A percentile compares a stretch with the other conserved stretches of the same genome.
These are phyloP conservation scores for Leccinellum albellum DNA, from an alignment of 768 basidiomycete genomes.

Conservation along the genomic window DNA sequence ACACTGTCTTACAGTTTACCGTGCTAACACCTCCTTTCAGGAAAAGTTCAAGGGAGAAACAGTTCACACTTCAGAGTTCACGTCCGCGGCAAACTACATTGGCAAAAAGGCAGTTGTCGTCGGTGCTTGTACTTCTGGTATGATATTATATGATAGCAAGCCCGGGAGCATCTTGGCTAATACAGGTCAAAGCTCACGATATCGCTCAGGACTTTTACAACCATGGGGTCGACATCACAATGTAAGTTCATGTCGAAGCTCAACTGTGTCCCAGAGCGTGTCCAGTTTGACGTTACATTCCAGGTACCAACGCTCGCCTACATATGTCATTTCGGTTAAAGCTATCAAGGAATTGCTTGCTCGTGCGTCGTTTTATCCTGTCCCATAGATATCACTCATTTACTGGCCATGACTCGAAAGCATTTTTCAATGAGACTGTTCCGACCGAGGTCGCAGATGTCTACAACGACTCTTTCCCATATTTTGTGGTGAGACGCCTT, in stretches of 20 bases:
- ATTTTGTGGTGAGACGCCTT: conserved; percentile 11
- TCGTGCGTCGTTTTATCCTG: conserved; percentile 4
- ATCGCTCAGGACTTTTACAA: conserved; percentile 35
- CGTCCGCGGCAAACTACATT: conserved; percentile 42
- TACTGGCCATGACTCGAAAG: neutral
- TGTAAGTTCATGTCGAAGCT: conserved; percentile 9
- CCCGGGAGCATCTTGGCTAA: conserved; percentile 2
- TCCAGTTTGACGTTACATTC: neutral
- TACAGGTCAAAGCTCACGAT: conserved; percentile 29
- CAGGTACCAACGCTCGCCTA: conserved; percentile 27
- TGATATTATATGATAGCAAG: neutral
- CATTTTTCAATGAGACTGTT: conserved; percentile 14
- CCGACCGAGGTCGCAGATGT: conserved; percentile 24
- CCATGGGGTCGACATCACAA: conserved; percentile 29
- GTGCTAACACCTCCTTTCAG: conserved; percentile 16
- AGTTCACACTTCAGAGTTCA: conserved; percentile 52
- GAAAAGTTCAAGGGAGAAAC: conserved; percentile 51
- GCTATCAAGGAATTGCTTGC: conserved; percentile 5
- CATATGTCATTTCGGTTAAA: conserved; percentile 15
- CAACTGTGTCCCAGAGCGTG: neutral
- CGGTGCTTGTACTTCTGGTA: conserved; percentile 63
- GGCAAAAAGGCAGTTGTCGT: conserved; percentile 69
- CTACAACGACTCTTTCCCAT: conserved; percentile 15
- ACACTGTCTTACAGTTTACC: neutral
- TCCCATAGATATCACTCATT: neutral